Evolutionary conservation across 768 basidiomycete genomes (phyloP).

Genomic region (Xerocomellus dryophilus): DNA sequence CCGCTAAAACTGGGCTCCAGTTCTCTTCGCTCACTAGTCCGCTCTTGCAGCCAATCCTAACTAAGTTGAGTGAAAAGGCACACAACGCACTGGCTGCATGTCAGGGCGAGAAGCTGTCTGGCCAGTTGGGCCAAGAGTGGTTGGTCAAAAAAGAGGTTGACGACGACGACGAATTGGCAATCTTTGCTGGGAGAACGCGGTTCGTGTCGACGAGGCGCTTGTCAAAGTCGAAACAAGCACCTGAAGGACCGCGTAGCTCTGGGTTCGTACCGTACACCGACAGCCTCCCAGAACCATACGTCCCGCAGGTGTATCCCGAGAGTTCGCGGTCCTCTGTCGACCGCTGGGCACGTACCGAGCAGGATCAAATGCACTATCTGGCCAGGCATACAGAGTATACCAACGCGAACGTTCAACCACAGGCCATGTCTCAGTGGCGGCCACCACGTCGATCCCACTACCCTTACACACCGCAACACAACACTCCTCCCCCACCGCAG

Average conservation of each 20-base stretch:
- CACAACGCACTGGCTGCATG: slow-evolving; percentile 49
- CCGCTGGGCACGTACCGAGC: slow-evolving; percentile 19
- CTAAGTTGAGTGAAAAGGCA: slow-evolving; percentile 63
- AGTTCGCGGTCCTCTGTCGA: slow-evolving; percentile 11
- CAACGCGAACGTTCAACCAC: slow-evolving; percentile 5
- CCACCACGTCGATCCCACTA: slow-evolving; percentile 29
- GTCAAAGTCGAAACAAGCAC: slow-evolving; percentile 16
- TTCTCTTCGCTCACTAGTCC: slow-evolving; percentile 3
- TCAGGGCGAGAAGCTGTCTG: slow-evolving; percentile 33
- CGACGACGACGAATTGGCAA: slow-evolving; percentile 61
- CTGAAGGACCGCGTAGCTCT: slow-evolving; percentile 8
- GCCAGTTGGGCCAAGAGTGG: slow-evolving; percentile 43
- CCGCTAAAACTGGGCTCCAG: not conserved
- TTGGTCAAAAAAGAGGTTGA: slow-evolving; percentile 49
- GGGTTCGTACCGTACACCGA: not conserved
- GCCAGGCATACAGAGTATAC: slow-evolving; percentile 7
- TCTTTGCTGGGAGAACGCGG: slow-evolving; percentile 65
- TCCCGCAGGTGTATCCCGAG: slow-evolving; percentile 15
- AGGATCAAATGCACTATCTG: slow-evolving; percentile 8
- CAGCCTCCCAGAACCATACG: slow-evolving; percentile 1
- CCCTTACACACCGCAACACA: slow-evolving; percentile 23
- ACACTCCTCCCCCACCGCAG: slow-evolving; percentile 4
- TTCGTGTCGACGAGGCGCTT: slow-evolving; percentile 51
- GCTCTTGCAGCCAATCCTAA: slow-evolving; percentile 48
- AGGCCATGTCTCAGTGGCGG: slow-evolving; percentile 24